Evolutionary conservation across 1,284 basidiomycete species (phyloP).

Genomic region (Rhodotorula mucilaginosa): DNA sequence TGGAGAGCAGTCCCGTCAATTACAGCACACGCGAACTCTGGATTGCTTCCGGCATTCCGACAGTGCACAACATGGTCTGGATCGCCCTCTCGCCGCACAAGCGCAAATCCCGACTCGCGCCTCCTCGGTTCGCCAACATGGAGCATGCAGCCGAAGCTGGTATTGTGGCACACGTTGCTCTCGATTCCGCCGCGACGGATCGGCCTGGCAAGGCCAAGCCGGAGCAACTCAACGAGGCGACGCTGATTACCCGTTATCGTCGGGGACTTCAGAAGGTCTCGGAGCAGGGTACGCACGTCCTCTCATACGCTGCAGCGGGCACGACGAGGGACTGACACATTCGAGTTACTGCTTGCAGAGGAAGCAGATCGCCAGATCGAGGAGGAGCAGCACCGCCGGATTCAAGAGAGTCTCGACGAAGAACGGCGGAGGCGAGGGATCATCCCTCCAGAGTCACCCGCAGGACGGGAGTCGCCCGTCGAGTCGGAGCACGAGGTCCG

Average conservation of each 20-base stretch:
- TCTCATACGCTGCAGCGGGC: neutral
- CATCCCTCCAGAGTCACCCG: neutral
- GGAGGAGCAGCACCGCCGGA: neutral
- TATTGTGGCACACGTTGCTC: slow-evolving; percentile 2
- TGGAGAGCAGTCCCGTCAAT: slow-evolving; percentile 28
- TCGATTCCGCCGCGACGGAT: neutral
- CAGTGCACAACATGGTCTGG: slow-evolving; percentile 30
- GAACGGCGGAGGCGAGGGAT: neutral
- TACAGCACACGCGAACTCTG: slow-evolving; percentile 16
- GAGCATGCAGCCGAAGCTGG: slow-evolving; percentile 6
- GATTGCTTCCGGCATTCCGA: slow-evolving; percentile 10
- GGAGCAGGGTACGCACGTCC: neutral
- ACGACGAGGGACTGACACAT: neutral
- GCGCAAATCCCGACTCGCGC: neutral
- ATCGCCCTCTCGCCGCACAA: slow-evolving; percentile 9
- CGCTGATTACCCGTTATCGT: slow-evolving; percentile 7
- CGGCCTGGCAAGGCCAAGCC: slow-evolving; percentile 6
- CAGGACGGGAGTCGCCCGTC: neutral
- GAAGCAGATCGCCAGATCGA: neutral
- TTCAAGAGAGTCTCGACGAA: neutral
- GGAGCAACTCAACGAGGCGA: slow-evolving; percentile 10
- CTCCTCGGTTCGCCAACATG: neutral
- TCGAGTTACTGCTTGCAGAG: neutral
- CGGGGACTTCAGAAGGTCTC: slow-evolving; percentile 1
- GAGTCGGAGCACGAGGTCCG: neutral